Percentiles rank a stretch among this genome's conserved stretches.
Conservation (phyloP, 768 basidiomycete genomes). For the Crepidotus variabilis region DNA sequence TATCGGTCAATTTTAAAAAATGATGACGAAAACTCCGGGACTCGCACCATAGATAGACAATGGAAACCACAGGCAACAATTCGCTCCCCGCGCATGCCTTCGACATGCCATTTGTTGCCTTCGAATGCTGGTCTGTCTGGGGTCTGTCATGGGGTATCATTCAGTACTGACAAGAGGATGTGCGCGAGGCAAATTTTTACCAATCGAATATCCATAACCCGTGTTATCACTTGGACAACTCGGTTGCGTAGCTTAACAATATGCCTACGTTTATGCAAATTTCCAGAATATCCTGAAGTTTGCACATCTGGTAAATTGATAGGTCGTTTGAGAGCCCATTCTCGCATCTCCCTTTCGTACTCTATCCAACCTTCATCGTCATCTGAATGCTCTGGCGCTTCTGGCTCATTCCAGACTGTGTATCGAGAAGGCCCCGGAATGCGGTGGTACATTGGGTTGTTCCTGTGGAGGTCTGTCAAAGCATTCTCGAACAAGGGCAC, state of each 20-base stretch:
- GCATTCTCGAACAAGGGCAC: conserved; percentile 50
- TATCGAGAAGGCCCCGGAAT: conserved; percentile 39
- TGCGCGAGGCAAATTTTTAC: conserved; percentile 24
- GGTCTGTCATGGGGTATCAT: conserved; percentile 11
- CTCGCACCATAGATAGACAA: conserved; percentile 34
- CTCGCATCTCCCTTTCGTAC: conserved; percentile 37
- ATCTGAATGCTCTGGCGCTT: conserved; percentile 44
- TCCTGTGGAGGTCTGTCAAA: conserved; percentile 48
- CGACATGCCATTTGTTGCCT: conserved; percentile 43
- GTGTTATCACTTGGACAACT: conserved; percentile 39
- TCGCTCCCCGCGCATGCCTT: conserved; percentile 50
- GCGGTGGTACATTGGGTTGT: conserved; percentile 39
- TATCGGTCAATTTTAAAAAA: not conserved
- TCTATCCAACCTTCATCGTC: conserved; percentile 44
- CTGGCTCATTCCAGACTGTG: conserved; percentile 44
- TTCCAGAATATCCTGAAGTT: conserved; percentile 38
- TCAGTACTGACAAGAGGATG: not conserved
- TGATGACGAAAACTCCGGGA: not conserved
- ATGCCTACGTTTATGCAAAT: conserved; percentile 38
- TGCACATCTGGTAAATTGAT: conserved; percentile 44
- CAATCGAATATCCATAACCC: conserved; percentile 35
- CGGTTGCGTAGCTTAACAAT: conserved; percentile 32
- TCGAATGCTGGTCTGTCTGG: conserved; percentile 29
- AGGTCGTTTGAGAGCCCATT: conserved; percentile 42
- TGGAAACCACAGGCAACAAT: conserved; percentile 45